phyloP scores from a whole-genome alignment of 225 moss, liverwort and hornwort genomes.

The Polytrichum formosum region DNA sequence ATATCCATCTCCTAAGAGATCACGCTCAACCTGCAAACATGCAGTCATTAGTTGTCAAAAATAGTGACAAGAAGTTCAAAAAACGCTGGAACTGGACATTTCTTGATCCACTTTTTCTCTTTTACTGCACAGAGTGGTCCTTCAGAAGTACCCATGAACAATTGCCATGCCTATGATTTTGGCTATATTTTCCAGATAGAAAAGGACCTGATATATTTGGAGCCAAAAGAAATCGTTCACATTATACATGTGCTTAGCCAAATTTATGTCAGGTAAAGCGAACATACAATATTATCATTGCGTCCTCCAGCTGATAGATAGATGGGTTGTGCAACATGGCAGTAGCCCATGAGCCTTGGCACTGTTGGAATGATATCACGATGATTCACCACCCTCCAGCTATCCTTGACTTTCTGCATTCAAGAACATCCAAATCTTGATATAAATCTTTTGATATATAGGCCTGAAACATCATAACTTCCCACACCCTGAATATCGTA shows the following conservation, averaged over 20 bases:
- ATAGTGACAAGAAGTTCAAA: neutral
- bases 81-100: too few relatives aligned
- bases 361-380: conserved; percentile 91
- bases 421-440: neutral
- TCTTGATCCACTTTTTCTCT: too few relatives aligned
- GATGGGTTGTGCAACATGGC: conserved; percentile 84
- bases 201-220: too few relatives aligned
- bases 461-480: too few relatives aligned
- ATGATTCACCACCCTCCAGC: conserved; percentile 88
- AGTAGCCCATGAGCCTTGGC: conserved; percentile 94
- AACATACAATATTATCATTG: conserved; percentile 34
- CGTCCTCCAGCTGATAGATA: conserved; percentile 58
- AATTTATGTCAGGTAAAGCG: neutral
- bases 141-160: too few relatives aligned
- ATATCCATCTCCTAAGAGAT: conserved; percentile 72
- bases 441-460: too few relatives aligned
- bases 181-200: too few relatives aligned
- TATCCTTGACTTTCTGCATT: conserved; percentile 63
- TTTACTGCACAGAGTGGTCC: too few relatives aligned
- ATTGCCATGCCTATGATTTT: too few relatives aligned
- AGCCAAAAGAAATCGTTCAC: too few relatives aligned
- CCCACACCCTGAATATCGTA: too few relatives aligned
- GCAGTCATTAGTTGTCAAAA: neutral
- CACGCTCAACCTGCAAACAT: conserved; percentile 44
- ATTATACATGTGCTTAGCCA: too few relatives aligned